Base-by-base conservation (phyloP, 2,329 filamentous ascomycete genomes). In the Bimuria novae-zelandiae region DNA sequence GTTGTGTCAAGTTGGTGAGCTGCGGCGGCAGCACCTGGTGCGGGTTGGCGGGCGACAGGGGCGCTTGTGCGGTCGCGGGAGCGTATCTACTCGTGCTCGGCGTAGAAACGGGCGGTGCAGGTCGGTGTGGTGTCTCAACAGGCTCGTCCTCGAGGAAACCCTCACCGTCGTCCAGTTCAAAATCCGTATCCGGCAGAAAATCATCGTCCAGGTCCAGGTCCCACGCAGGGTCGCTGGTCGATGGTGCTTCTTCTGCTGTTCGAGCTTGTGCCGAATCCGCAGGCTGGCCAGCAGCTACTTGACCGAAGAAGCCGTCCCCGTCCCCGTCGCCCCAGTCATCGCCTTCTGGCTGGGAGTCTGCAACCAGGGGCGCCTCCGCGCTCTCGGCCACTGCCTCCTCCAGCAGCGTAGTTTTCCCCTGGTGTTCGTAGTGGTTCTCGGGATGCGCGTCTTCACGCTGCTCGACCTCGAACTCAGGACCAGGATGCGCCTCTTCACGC, bases 81-180 rank as follows among this genome's bases (percentile, higher is more conserved):
- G 74, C 67, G 52, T 77, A 77, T 60, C 67, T 65, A 45, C 50
- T 70, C 16, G 66, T 43, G 43, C 49, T 60, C 14, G 61, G 52
- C 3, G 54, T 52, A 17, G 61, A 46, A 22, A 51, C 45, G 33
- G 63, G 16, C 27, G 68, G 65, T 49, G 52, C 40, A 23, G 56
- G 25, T 64, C 72, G 55, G 57, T 67, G 54, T 8, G 47, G 53
- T 55, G 63, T 52, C 49, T 79, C 69, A 17, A 80, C 75, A 21
- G 71, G 79, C 3, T 82, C 80, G 52, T 92, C 92, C 6, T 96
- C 87, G 8, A 97, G 77, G 55, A 97, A 89, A 0, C 90, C 92
- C 65, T 92, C 89, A 59, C 90, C 89, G 69, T 96, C 92, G 61
- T 92, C 92, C 40, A 89, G 85, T 59, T 92, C 86, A 61, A 93